phyloP scores from a whole-genome alignment of 495 filamentous ascomycete genomes.

The Lophium mytilinum region DNA sequence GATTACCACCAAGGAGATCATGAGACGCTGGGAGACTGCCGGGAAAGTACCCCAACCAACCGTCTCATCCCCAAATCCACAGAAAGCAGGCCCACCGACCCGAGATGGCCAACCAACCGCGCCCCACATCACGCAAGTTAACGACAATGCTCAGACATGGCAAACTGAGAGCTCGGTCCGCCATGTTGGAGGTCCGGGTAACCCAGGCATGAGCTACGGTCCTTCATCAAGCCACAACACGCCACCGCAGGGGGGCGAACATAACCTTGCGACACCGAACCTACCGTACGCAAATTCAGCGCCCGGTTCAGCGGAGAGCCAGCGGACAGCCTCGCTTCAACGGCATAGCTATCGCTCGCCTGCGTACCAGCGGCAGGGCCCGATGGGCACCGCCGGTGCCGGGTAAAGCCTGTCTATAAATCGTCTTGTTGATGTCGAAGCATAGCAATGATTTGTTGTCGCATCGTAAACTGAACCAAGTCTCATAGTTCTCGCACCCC shows the following conservation, averaged over 20 bases:
- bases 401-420: conserved; percentile 1
- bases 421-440: no score
- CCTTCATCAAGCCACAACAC: conserved; percentile 16
- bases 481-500: no score
- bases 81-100: conserved; percentile 37
- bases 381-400: conserved; percentile 20
- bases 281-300: conserved; percentile 17
- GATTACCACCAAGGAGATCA: conserved; percentile 92
- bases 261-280: conserved; percentile 19
- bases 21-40: conserved; percentile 64
- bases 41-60: conserved; percentile 41
- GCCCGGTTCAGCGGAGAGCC: conserved; percentile 21
- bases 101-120: conserved; percentile 43
- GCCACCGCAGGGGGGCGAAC: conserved; percentile 9
- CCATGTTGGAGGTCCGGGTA: conserved; percentile 58
- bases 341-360: conserved; percentile 23
- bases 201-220: not conserved
- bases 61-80: conserved; percentile 38
- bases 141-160: conserved; percentile 72
- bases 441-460: no score
- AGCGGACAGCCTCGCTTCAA: conserved; percentile 18
- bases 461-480: no score
- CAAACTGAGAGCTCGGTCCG: conserved; percentile 74
- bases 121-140: conserved; percentile 55
- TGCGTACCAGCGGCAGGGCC: conserved; percentile 16